phyloP scores from a whole-genome alignment of 768 basidiomycete species.

The Trametes elegans region DNA sequence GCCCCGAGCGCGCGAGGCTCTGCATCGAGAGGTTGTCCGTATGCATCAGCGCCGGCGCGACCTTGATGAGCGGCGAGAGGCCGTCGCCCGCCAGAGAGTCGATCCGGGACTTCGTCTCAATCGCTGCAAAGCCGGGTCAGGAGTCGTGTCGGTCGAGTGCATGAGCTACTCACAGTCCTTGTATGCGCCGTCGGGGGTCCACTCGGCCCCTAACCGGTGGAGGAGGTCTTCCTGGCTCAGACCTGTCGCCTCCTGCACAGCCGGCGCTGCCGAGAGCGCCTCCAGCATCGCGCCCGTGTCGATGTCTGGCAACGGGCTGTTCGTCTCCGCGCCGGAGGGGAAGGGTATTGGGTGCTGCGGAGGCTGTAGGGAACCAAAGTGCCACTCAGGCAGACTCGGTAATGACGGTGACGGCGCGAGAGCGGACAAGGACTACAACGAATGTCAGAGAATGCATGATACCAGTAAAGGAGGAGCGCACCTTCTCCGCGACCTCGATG shows the following conservation, averaged over 20 bases:
- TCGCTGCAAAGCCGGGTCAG: slow-evolving; percentile 37
- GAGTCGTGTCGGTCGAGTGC: too few species aligned
- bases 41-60: slow-evolving; percentile 86
- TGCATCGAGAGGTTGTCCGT: slow-evolving; percentile 88
- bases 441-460: background rate
- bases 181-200: slow-evolving; percentile 76
- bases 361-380: slow-evolving; percentile 42
- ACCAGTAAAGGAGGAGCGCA: slow-evolving; percentile 25
- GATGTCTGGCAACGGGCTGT: slow-evolving; percentile 41
- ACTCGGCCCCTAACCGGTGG: slow-evolving; percentile 49
- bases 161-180: slow-evolving; percentile 61
- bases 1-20: slow-evolving; percentile 74
- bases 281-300: slow-evolving; percentile 53
- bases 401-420: slow-evolving; percentile 7
- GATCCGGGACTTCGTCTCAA: slow-evolving; percentile 50
- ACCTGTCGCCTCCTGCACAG: slow-evolving; percentile 62
- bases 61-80: slow-evolving; percentile 70
- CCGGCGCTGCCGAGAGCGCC: slow-evolving; percentile 49
- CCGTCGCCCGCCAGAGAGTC: slow-evolving; percentile 66
- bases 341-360: slow-evolving; percentile 47
- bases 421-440: slow-evolving; percentile 12
- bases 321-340: slow-evolving; percentile 27
- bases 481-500: slow-evolving; percentile 52
- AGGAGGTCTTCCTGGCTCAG: slow-evolving; percentile 56
- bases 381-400: slow-evolving; percentile 37